Conservation (phyloP, 208 protist species). For the Leishmania lainsoni region DNA sequence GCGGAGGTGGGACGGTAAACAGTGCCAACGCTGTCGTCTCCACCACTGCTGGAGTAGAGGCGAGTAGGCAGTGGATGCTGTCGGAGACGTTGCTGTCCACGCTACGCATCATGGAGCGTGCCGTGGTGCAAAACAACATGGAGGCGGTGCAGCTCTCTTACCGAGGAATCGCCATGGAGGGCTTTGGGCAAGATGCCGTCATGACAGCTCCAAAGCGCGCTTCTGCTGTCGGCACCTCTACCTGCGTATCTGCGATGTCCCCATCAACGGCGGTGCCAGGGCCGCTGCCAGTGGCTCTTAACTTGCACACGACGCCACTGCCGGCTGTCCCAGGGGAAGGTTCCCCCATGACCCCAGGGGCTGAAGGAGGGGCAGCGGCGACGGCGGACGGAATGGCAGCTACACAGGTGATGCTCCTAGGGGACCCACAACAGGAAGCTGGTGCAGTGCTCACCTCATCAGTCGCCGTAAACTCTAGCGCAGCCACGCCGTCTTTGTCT, state of each 20-base stretch:
- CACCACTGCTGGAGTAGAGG: constrained; percentile 6
- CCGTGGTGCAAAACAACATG: constrained; percentile 91
- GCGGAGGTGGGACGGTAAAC: background rate
- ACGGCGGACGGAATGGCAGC: background rate
- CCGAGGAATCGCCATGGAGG: constrained; percentile 75
- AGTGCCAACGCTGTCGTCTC: background rate
- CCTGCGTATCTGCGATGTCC: background rate
- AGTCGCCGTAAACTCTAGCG: background rate
- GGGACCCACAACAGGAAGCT: background rate
- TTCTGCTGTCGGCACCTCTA: background rate
- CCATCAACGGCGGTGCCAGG: background rate
- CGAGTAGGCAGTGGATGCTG: constrained; percentile 70
- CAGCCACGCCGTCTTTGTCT: background rate
- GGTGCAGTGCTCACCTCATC: background rate
- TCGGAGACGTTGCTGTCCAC: constrained; percentile 79
- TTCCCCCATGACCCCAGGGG: background rate
- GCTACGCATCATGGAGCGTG: constrained; percentile 89
- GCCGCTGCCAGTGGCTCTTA: background rate
- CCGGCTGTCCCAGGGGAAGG: constrained; percentile 9
- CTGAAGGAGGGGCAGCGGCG: background rate
- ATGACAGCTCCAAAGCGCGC: background rate
- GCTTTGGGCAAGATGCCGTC: background rate
- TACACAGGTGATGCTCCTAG: background rate
- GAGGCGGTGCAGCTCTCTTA: constrained; percentile 88
- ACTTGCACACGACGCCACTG: constrained; percentile 2